Conservation (phyloP, 441 rosid species). For the Manihot esculenta region DNA sequence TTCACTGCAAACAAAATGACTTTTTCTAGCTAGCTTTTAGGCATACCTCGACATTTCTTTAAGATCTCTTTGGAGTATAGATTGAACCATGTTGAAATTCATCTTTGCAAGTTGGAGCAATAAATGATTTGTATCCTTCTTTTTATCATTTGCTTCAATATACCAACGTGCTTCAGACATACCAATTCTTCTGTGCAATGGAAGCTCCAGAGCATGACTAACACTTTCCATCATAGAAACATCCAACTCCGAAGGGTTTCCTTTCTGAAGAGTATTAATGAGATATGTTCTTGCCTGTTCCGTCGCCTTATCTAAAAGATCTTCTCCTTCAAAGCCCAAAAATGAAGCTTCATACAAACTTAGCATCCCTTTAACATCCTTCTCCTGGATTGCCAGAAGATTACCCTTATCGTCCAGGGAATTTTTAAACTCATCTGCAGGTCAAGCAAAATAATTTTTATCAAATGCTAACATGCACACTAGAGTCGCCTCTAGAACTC, state of each 20-base stretch:
- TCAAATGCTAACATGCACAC: no score
- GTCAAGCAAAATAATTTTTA: neutral
- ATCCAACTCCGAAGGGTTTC: no score
- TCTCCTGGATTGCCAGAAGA: neutral
- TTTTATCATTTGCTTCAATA: constrained; percentile 31
- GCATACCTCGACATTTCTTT: constrained; percentile 28
- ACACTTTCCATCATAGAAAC: neutral
- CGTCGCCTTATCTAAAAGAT: no score
- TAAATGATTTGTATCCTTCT: neutral
- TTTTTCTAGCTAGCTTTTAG: no score
- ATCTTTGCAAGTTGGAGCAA: constrained; percentile 46
- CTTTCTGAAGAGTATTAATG: no score
- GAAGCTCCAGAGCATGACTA: constrained; percentile 38
- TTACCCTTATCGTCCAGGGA: neutral
- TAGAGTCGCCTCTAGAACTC: no score
- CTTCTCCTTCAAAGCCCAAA: constrained; percentile 6
- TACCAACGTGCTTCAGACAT: constrained; percentile 38
- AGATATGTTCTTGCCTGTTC: no score
- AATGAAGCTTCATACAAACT: neutral
- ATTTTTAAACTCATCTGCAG: neutral
- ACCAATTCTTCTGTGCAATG: constrained; percentile 31
- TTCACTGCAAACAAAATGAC: no score
- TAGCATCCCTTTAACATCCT: neutral
- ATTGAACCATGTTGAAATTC: no score
- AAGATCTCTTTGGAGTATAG: no score